phyloP scores from a whole-genome alignment of 768 basidiomycete species.

The Fibroporia radiculosa region DNA sequence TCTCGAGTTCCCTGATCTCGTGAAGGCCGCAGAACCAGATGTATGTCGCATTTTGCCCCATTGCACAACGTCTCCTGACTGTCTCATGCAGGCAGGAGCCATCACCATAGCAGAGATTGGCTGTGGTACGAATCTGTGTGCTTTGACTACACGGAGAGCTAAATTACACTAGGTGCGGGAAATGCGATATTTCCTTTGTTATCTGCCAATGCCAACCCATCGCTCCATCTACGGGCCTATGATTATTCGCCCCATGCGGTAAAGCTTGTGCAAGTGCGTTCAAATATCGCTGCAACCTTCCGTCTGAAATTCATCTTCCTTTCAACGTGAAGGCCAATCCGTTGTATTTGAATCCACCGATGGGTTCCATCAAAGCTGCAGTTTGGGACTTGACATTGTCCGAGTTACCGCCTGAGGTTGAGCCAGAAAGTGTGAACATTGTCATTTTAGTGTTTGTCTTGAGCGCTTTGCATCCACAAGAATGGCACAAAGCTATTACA shows the following conservation, averaged over 20 bases:
- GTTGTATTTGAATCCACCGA: slow-evolving; percentile 56
- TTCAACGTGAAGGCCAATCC: slow-evolving; percentile 48
- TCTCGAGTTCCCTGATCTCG: slow-evolving; percentile 90
- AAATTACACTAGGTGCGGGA: slow-evolving; percentile 65
- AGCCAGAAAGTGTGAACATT: slow-evolving; percentile 72
- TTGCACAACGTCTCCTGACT: neutral
- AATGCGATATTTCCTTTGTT: slow-evolving; percentile 90
- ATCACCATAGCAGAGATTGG: slow-evolving; percentile 81
- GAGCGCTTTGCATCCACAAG: slow-evolving; percentile 86
- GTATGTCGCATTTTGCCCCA: slow-evolving; percentile 29
- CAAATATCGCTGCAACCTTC: neutral
- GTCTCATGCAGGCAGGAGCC: slow-evolving; percentile 57
- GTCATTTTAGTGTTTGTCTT: slow-evolving; percentile 91
- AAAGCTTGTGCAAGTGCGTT: slow-evolving; percentile 74
- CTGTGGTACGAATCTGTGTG: slow-evolving; percentile 50
- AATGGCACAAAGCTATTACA: slow-evolving; percentile 78
- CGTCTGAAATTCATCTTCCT: neutral
- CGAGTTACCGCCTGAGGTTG: slow-evolving; percentile 53
- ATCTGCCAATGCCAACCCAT: slow-evolving; percentile 73
- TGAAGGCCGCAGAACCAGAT: slow-evolving; percentile 57
- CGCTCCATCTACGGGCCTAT: slow-evolving; percentile 68
- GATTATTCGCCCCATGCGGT: slow-evolving; percentile 90
- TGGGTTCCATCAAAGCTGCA: slow-evolving; percentile 66
- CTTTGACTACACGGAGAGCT: neutral
- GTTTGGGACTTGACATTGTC: slow-evolving; percentile 88